phyloP scores from a whole-genome alignment of 768 basidiomycete species.

The Pulveroboletus ravenelii region DNA sequence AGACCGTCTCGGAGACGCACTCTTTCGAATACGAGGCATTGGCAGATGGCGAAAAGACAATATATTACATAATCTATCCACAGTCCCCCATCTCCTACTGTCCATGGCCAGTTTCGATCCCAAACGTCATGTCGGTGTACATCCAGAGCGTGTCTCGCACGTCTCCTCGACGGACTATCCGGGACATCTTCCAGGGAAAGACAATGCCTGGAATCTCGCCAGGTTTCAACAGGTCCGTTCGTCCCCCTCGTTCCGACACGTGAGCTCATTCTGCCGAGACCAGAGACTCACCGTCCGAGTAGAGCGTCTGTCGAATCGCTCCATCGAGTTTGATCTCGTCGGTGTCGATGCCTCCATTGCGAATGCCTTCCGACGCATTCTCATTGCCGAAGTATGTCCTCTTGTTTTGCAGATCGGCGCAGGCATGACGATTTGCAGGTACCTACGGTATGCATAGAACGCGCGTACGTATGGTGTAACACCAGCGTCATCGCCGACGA shows the following conservation, averaged over 20 bases:
- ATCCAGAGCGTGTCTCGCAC: constrained; percentile 67
- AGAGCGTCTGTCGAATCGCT: constrained; percentile 73
- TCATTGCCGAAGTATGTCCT: constrained; percentile 82
- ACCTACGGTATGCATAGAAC: constrained; percentile 85
- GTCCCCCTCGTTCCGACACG: not conserved
- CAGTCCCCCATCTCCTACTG: not conserved
- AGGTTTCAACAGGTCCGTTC: constrained; percentile 69
- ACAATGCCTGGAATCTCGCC: constrained; percentile 76
- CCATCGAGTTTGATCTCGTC: constrained; percentile 91
- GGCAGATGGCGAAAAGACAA: not conserved
- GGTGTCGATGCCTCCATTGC: constrained; percentile 96
- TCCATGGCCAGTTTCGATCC: constrained; percentile 31
- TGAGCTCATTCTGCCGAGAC: constrained; percentile 6
- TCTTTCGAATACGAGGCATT: constrained; percentile 70
- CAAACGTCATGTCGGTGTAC: constrained; percentile 59
- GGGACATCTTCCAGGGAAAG: constrained; percentile 80
- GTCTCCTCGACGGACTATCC: constrained; percentile 90
- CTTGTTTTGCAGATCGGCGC: not conserved
- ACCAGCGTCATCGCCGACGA: constrained; percentile 93
- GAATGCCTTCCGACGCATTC: constrained; percentile 87
- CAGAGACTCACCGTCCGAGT: constrained; percentile 74
- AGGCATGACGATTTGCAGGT: constrained; percentile 46
- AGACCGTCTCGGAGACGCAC: constrained; percentile 34
- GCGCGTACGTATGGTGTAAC: constrained; percentile 92
- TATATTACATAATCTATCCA: constrained; percentile 16